These are phyloP conservation scores for Entomortierella chlamydospora DNA, from an alignment of 192 early-diverging fungal species.

Conservation along the genomic window DNA sequence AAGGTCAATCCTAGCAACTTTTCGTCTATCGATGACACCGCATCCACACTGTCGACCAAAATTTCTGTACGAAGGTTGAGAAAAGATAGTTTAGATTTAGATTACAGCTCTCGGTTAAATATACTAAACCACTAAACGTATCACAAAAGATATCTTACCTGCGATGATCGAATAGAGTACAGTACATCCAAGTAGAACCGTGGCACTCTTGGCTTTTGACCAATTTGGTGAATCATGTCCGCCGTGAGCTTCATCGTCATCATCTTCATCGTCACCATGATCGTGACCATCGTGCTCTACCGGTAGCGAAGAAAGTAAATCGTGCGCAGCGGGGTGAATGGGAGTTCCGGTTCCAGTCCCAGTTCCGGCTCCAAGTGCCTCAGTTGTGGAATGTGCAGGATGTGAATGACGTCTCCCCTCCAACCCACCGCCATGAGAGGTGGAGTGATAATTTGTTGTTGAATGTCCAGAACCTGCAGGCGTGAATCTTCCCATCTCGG, in stretches of 20 bases:
- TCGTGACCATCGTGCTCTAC: slow-evolving; percentile 38
- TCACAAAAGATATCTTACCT: slow-evolving; percentile 48
- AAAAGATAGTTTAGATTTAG: not conserved
- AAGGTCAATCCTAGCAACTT: slow-evolving; percentile 94
- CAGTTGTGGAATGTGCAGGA: slow-evolving; percentile 9
- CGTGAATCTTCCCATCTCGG: slow-evolving; percentile 41
- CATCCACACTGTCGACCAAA: slow-evolving; percentile 87
- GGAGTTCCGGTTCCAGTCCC: slow-evolving; percentile 1
- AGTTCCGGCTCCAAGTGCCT: not conserved
- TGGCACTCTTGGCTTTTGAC: slow-evolving; percentile 81
- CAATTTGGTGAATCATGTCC: slow-evolving; percentile 96
- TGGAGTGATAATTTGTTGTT: slow-evolving; percentile 33
- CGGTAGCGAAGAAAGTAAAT: slow-evolving; percentile 19
- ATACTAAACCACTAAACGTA: too few species aligned
- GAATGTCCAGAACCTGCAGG: slow-evolving; percentile 23
- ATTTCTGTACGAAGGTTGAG: slow-evolving; percentile 69
- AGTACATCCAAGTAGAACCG: slow-evolving; percentile 86
- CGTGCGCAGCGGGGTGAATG: slow-evolving; percentile 31
- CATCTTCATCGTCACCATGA: slow-evolving; percentile 61
- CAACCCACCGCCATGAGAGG: slow-evolving; percentile 21
- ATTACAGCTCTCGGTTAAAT: not conserved
- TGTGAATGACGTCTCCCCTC: slow-evolving; percentile 20
- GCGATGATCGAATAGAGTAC: slow-evolving; percentile 89
- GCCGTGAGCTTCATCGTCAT: slow-evolving; percentile 69
- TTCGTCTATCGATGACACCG: slow-evolving; percentile 78